Percentiles rank a stretch among this genome's conserved stretches.
Conservation (phyloP, 2,329 filamentous ascomycete species). For the Alternaria sp. region DNA sequence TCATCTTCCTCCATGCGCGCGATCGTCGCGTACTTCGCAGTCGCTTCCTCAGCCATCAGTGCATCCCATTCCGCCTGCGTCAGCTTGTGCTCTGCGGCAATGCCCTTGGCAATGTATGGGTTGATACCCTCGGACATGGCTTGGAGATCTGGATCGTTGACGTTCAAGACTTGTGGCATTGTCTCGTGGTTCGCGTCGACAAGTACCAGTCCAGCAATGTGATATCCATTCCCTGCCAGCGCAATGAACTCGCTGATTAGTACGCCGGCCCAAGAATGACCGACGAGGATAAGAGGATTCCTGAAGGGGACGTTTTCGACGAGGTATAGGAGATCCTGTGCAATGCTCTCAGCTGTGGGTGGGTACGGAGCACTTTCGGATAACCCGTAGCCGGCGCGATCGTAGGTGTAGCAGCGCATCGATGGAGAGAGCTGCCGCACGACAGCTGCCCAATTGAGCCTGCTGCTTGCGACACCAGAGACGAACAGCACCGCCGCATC, state of each 20-base stretch:
- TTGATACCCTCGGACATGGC: conserved; percentile 13
- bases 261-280: conserved; percentile 31
- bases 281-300: conserved; percentile 25
- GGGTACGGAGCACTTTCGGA: conserved; percentile 21
- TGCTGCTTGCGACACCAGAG: conserved; percentile 17
- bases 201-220: conserved; percentile 27
- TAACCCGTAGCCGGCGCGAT: conserved; percentile 23
- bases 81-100: conserved; percentile 21
- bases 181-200: conserved; percentile 28
- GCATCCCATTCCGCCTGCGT: conserved; percentile 26
- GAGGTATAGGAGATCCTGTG: conserved; percentile 17
- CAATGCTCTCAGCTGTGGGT: conserved; percentile 24
- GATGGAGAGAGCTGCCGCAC: conserved; percentile 14
- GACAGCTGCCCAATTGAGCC: conserved; percentile 20
- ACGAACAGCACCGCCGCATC: conserved; percentile 15
- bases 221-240: conserved; percentile 13
- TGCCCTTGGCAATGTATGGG: conserved; percentile 11
- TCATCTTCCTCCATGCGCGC: conserved; percentile 18
- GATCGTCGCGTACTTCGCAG: conserved; percentile 16
- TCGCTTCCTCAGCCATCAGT: conserved; percentile 17
- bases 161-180: conserved; percentile 15
- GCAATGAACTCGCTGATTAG: conserved; percentile 20
- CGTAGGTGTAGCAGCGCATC: conserved; percentile 27
- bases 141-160: conserved; percentile 16
- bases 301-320: conserved; percentile 20